These are phyloP conservation scores for Aaosphaeria arxii DNA, from an alignment of 2,329 filamentous ascomycete genomes.

Conservation along the genomic window DNA sequence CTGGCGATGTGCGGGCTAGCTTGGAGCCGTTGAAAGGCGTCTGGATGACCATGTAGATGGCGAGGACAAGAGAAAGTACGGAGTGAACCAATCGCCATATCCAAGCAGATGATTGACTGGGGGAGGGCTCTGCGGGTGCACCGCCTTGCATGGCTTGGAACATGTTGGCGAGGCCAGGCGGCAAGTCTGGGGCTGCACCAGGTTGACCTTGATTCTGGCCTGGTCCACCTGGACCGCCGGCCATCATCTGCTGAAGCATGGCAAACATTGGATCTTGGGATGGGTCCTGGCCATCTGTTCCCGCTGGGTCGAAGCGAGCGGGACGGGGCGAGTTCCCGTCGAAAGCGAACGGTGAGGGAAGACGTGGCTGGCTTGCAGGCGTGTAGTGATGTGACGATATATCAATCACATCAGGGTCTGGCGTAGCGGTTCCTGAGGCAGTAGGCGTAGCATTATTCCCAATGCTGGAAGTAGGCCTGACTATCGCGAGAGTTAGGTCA, in stretches of 20 bases:
- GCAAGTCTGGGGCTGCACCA: conserved; percentile 31
- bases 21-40: conserved; percentile 68
- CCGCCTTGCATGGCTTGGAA: conserved; percentile 45
- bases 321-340: conserved; percentile 18
- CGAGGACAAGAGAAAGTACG: conserved; percentile 66
- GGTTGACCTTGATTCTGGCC: conserved; percentile 19
- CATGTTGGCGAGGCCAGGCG: conserved; percentile 43
- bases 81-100: conserved; percentile 74
- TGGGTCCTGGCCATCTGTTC: conserved; percentile 16
- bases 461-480: conserved; percentile 15
- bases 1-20: conserved; percentile 47
- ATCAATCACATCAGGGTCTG: conserved; percentile 70
- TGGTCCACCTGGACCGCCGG: conserved; percentile 29
- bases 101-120: conserved; percentile 45
- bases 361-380: conserved; percentile 47
- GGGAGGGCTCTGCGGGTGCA: conserved; percentile 30
- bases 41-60: conserved; percentile 65
- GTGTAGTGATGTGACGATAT: conserved; percentile 73
- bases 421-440: conserved; percentile 28
- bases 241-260: conserved; percentile 74
- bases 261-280: conserved; percentile 67
- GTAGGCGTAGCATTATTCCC: conserved; percentile 7
- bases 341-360: conserved; percentile 34
- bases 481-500: conserved; percentile 16
- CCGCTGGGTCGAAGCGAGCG: conserved; percentile 15